Percentiles rank a stretch among this genome's conserved stretches.
Conservation (phyloP, 176 grass and related monocot species). For the Eleusine indica region DNA sequence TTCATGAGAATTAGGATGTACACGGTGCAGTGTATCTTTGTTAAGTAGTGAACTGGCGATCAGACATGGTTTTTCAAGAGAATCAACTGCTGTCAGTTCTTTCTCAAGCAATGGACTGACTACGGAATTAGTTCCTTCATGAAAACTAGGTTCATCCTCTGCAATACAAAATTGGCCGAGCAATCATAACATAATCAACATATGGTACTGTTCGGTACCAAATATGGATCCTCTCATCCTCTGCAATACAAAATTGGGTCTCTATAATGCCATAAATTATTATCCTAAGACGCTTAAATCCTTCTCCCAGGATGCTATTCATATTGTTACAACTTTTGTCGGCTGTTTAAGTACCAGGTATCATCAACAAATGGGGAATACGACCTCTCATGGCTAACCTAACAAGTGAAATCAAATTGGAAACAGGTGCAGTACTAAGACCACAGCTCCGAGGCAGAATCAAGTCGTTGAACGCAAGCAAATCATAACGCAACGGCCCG, state of each 20-base stretch:
- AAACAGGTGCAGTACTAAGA: not conserved
- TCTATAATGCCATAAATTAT: not conserved
- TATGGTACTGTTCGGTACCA: too few relatives aligned
- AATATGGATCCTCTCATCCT: not conserved
- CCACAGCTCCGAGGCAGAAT: not conserved
- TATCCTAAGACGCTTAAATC: not conserved
- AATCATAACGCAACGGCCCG: not conserved
- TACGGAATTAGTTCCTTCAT: conserved; percentile 3
- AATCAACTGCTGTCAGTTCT: not conserved
- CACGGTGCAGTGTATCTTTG: not conserved
- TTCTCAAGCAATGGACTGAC: too few relatives aligned
- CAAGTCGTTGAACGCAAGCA: not conserved
- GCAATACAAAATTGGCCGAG: too few relatives aligned
- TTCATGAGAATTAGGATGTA: not conserved
- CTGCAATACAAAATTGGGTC: conserved; percentile 3
- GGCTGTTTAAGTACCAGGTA: not conserved
- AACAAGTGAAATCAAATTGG: not conserved
- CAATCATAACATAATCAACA: too few relatives aligned
- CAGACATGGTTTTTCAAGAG: not conserved
- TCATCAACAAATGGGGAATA: not conserved
- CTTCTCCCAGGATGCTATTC: too few relatives aligned
- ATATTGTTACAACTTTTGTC: not conserved
- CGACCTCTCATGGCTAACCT: not conserved
- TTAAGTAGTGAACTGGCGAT: not conserved
- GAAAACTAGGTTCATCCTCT: not conserved